Evolutionary conservation across 371 early-diverging fungal species (phyloP).

Genomic region (Mortierella sp.): DNA sequence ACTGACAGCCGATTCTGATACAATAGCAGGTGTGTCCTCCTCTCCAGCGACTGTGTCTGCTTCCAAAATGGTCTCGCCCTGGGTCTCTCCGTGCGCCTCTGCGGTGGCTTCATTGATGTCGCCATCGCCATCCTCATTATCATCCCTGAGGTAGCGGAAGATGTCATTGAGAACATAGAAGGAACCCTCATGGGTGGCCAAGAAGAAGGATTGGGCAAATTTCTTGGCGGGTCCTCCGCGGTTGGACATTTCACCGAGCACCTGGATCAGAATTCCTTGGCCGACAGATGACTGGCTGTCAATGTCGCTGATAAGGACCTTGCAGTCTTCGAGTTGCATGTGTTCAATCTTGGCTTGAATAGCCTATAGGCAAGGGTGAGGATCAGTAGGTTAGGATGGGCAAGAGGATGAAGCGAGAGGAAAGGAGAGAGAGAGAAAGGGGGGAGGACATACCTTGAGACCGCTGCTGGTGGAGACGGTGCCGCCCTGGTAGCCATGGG

Average conservation of each 20-base stretch:
- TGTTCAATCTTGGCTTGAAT: slow-evolving; percentile 79
- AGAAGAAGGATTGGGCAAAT: slow-evolving; percentile 93
- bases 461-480: slow-evolving; percentile 66
- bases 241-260: slow-evolving; percentile 92
- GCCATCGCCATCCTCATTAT: slow-evolving; percentile 54
- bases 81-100: slow-evolving; percentile 10
- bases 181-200: slow-evolving; percentile 92
- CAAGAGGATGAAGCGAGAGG: too few relatives aligned
- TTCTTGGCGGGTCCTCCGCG: slow-evolving; percentile 77
- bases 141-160: slow-evolving; percentile 91
- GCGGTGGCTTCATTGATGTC: slow-evolving; percentile 16
- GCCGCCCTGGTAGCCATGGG: slow-evolving; percentile 88
- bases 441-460: slow-evolving; percentile 66
- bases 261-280: slow-evolving; percentile 88
- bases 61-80: background rate
- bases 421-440: background rate
- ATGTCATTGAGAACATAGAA: slow-evolving; percentile 95
- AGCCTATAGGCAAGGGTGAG: slow-evolving; percentile 59
- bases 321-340: slow-evolving; percentile 81
- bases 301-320: slow-evolving; percentile 89
- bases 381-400: background rate
- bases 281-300: slow-evolving; percentile 81
- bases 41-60: slow-evolving; percentile 8
- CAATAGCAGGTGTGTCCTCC: slow-evolving; percentile 18
- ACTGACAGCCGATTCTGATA: slow-evolving; percentile 7